Evolutionary conservation across 495 filamentous ascomycete genomes (phyloP).

Genomic region (Pyronema domesticum): DNA sequence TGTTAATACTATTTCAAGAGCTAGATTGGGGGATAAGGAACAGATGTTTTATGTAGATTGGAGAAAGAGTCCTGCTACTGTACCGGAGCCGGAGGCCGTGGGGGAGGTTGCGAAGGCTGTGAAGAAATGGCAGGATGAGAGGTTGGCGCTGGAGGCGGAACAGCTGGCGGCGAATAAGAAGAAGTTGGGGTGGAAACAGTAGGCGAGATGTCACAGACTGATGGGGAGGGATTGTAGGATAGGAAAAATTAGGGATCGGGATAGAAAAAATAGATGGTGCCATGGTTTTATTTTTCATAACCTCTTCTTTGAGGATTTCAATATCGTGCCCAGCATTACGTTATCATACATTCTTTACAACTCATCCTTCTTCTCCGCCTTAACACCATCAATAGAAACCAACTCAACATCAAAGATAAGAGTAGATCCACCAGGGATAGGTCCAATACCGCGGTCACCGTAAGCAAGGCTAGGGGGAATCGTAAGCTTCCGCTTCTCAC

Average conservation of each 20-base stretch:
- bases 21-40: neutral
- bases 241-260: too few species aligned
- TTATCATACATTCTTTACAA: slow-evolving; percentile 22
- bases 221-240: too few species aligned
- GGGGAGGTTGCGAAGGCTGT: neutral
- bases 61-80: neutral
- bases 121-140: neutral
- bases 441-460: slow-evolving; percentile 52
- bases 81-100: neutral
- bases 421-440: slow-evolving; percentile 62
- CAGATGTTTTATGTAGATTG: neutral
- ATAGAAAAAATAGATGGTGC: too few species aligned
- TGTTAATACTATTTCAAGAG: neutral
- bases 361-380: slow-evolving; percentile 35
- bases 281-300: too few species aligned
- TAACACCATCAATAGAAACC: slow-evolving; percentile 67
- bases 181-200: too few species aligned
- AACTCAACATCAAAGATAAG: slow-evolving; percentile 88
- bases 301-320: too few species aligned
- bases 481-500: slow-evolving; percentile 81
- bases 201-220: too few species aligned
- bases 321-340: too few species aligned
- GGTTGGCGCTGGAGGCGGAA: neutral
- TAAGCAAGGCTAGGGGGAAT: slow-evolving; percentile 81
- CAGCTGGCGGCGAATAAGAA: too few species aligned